Evolutionary conservation across 108 stramenopile genomes (phyloP).

Genomic region (Discostella pseudostelligera): DNA sequence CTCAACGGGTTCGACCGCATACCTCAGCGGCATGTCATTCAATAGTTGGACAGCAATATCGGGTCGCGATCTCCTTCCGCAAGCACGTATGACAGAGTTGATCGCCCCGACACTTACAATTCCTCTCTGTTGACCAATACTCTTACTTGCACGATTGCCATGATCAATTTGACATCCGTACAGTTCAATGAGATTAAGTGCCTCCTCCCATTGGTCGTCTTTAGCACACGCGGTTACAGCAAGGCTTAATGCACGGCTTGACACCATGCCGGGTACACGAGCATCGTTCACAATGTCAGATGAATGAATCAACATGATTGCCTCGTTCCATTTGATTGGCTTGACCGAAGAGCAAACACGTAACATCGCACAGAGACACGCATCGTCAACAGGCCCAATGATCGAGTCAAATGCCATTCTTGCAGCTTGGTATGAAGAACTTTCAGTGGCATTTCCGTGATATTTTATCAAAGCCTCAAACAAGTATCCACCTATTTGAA

Average conservation of each 20-base stretch:
- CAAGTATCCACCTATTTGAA: conserved; percentile 46
- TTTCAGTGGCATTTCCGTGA: conserved; percentile 43
- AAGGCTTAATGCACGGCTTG: conserved; percentile 50
- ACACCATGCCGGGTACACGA: conserved; percentile 48
- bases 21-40: conserved; percentile 52
- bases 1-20: conserved; percentile 48
- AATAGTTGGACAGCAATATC: conserved; percentile 62
- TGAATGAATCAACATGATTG: conserved; percentile 54
- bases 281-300: conserved; percentile 54
- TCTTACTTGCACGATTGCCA: conserved; percentile 4
- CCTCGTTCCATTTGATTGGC: conserved; percentile 54
- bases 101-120: conserved; percentile 39
- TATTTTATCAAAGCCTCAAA: conserved; percentile 51
- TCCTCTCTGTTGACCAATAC: not conserved
- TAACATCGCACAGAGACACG: conserved; percentile 65
- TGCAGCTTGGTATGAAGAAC: conserved; percentile 39
- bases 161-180: conserved; percentile 35
- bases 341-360: conserved; percentile 43
- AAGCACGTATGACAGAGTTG: conserved; percentile 65
- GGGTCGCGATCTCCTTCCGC: conserved; percentile 60
- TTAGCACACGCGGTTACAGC: conserved; percentile 43
- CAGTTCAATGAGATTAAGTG: conserved; percentile 56
- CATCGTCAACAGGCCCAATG: conserved; percentile 47
- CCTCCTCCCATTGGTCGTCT: conserved; percentile 60
- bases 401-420: conserved; percentile 47